phyloP scores from a whole-genome alignment of 225 moss, liverwort and hornwort species.

The Pseudisothecium myosuroides region DNA sequence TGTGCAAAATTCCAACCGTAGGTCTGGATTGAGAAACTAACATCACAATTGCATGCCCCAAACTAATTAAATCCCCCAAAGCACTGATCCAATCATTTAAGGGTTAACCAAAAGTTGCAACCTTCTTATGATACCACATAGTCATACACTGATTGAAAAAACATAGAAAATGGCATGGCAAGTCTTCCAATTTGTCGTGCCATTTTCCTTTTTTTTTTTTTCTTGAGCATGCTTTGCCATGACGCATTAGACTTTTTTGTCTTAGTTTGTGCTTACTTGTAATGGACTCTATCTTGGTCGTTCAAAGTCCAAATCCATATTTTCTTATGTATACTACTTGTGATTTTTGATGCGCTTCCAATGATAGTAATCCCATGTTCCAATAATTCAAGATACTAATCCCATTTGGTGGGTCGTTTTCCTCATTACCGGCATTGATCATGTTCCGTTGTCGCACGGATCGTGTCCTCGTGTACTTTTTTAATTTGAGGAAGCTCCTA shows the following conservation, averaged over 20 bases:
- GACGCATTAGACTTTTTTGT: background rate
- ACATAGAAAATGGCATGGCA: background rate
- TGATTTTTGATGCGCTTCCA: background rate
- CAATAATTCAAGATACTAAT: background rate
- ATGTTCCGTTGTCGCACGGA: background rate
- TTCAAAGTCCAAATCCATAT: background rate
- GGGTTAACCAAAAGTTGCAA: background rate
- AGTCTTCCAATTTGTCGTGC: background rate
- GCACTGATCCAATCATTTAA: background rate
- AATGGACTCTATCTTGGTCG: background rate
- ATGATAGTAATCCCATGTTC: background rate
- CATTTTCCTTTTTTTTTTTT: fast-evolving
- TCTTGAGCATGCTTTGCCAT: background rate
- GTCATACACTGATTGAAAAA: background rate
- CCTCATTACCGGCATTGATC: too few relatives aligned
- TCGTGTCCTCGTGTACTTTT: background rate
- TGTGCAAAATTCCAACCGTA: background rate
- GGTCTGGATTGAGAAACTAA: fast-evolving
- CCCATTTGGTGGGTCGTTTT: too few relatives aligned
- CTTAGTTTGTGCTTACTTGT: background rate
- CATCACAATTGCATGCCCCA: fast-evolving
- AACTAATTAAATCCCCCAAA: background rate
- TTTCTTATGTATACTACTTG: background rate
- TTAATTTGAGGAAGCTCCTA: background rate
- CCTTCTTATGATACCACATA: background rate